phyloP scores from a whole-genome alignment of 805 yeast species.

The Zygosaccharomyces siamensis region DNA sequence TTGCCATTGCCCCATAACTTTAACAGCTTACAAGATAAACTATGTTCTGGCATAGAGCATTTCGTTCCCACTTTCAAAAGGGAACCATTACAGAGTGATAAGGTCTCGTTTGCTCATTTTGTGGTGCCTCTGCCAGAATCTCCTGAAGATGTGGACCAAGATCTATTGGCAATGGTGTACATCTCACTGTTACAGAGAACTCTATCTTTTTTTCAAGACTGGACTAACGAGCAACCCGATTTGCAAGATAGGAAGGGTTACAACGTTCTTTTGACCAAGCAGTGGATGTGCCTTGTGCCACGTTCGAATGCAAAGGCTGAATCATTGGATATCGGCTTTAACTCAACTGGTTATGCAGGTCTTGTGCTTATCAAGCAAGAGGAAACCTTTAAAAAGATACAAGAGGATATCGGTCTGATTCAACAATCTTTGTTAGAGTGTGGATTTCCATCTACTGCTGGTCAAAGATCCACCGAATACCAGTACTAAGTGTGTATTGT shows the following conservation, averaged over 20 bases:
- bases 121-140: conserved; percentile 56
- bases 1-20: conserved; percentile 61
- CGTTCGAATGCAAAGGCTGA: conserved; percentile 54
- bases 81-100: conserved; percentile 59
- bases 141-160: conserved; percentile 46
- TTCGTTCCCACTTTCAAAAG: conserved; percentile 50
- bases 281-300: conserved; percentile 86
- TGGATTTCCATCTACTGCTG: conserved; percentile 63
- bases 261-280: conserved; percentile 74
- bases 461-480: conserved; percentile 54
- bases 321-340: conserved; percentile 52
- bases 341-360: conserved; percentile 79
- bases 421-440: conserved; percentile 52
- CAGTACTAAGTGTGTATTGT: conserved; percentile 42
- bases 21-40: conserved; percentile 50
- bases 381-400: conserved; percentile 46
- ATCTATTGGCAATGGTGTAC: conserved; percentile 61
- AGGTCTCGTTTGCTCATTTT: conserved; percentile 75
- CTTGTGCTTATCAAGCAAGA: conserved; percentile 68
- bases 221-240: conserved; percentile 29
- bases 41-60: conserved; percentile 41
- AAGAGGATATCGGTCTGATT: conserved; percentile 42
- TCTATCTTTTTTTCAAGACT: conserved; percentile 59
- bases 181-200: conserved; percentile 67
- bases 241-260: conserved; percentile 49